Conservation (phyloP, 257 asterid species). For the Salvia rosmarinus region DNA sequence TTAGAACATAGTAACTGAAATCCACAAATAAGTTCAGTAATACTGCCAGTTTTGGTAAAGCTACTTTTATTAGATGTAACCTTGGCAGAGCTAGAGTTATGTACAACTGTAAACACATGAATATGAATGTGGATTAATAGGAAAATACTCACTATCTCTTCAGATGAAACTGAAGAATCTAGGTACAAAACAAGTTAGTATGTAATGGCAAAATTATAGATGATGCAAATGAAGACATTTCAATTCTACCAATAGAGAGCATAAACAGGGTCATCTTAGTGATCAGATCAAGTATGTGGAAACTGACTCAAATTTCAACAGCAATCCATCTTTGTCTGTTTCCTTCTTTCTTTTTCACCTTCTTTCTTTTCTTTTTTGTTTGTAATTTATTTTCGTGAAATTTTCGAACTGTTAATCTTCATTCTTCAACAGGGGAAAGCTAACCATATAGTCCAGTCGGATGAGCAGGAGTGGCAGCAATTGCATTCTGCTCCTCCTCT, state of each 20-base stretch:
- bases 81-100: not conserved
- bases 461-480: slow-evolving; percentile 98
- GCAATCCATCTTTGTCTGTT: not conserved
- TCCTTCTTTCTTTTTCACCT: not conserved
- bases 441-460: slow-evolving; percentile 87
- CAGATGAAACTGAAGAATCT: not conserved
- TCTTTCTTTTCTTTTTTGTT: not conserved
- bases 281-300: slow-evolving; percentile 11
- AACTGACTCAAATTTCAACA: not conserved
- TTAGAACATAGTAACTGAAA: slow-evolving; percentile 32
- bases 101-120: not conserved
- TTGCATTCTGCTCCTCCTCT: slow-evolving; percentile 82
- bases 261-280: not conserved
- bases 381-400: not conserved
- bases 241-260: not conserved
- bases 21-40: slow-evolving; percentile 20
- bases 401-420: not conserved
- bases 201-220: not conserved
- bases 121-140: slow-evolving; percentile 3
- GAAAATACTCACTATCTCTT: not conserved
- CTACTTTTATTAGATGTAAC: slow-evolving; percentile 1
- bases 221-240: slow-evolving; percentile 5
- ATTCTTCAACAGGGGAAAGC: slow-evolving; percentile 35
- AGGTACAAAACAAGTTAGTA: slow-evolving; percentile 6
- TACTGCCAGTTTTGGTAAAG: slow-evolving; percentile 6